Evolutionary conservation across 73 alveolate genomes (phyloP).

Genomic region (Stentor roeselii): DNA sequence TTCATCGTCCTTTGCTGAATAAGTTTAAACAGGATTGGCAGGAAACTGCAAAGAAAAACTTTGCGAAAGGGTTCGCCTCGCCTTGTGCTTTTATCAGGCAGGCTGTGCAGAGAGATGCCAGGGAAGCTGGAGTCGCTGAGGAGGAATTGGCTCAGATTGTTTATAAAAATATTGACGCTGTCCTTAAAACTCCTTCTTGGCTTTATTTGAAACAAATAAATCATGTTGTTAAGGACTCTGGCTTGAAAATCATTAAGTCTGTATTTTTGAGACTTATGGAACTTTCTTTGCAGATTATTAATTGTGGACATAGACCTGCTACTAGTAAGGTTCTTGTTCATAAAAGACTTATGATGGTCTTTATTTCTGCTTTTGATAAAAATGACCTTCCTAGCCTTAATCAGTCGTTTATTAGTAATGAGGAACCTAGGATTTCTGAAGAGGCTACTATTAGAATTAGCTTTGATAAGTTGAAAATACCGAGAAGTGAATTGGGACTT

Average conservation of each 20-base stretch:
- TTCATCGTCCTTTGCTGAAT: neutral
- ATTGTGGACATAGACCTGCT: neutral
- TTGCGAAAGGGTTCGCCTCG: neutral
- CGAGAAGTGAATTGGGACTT: neutral
- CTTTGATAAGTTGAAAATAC: conserved; percentile 19
- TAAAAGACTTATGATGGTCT: neutral
- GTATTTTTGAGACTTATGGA: neutral
- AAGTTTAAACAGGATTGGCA: neutral
- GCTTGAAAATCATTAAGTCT: neutral
- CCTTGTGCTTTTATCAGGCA: neutral
- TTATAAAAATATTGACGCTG: neutral
- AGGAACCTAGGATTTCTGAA: neutral
- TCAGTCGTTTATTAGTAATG: neutral
- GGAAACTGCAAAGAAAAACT: neutral
- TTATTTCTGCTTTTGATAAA: neutral
- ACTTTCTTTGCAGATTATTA: neutral
- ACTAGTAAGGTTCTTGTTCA: neutral
- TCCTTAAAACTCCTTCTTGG: neutral
- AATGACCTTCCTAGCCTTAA: neutral
- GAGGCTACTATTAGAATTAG: conserved; percentile 7
- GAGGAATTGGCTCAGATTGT: neutral
- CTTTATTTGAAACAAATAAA: neutral
- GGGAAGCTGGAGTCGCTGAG: neutral
- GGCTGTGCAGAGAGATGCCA: neutral
- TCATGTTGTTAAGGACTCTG: neutral